Evolutionary conservation across 129 eudicot genomes (phyloP), one percentile per base, ranked within the genome.

Genomic region (Arctium minus): DNA sequence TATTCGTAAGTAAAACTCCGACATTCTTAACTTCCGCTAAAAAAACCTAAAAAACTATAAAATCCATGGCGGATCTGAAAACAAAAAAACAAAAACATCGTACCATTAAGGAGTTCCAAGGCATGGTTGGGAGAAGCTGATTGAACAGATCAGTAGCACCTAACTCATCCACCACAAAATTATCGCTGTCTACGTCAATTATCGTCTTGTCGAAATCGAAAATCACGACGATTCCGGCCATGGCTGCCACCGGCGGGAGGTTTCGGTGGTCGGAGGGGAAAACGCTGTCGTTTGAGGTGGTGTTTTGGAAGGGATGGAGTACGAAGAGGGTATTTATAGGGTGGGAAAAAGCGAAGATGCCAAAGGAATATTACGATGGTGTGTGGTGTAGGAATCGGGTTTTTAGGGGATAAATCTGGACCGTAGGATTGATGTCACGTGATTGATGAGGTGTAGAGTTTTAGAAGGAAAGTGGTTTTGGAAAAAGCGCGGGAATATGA

Each of bases 121-220:
- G 97, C 96, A 90, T 87, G 85, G 93, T 90, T 0, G 93, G 87
- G 32, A 87, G 90, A 37, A 94, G 92, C 32, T 90, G 84, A 36
- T 77, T 81, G 86, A 77, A 86, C 17, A 86, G 37, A 17, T 86
- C 88, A 3, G 83, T 81, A 3, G 77, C 88, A 15, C 86, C 86
- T 50, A 86, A 46, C 42, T 89, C 95, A 69, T 90, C 98, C 3
- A 92, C 86, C 3, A 94, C 91, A 93, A 93, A 94, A 62, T 94
- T 94, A 76, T 94, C 98, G 79, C 97, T 94, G 13, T 94, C 98
- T 3, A 82, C 2, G 0, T 94, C 98, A 78, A 94, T 91, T 69
- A 94, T 94, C 74, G 98, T 94, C 88, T 90, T 92, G 39, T 94
- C 98, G 77, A 94, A 94, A 84, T 94, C 98, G 38, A 94, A 92